Base-by-base conservation (phyloP, 768 basidiomycete species). In the Pseudohyphozyma bogoriensis region DNA sequence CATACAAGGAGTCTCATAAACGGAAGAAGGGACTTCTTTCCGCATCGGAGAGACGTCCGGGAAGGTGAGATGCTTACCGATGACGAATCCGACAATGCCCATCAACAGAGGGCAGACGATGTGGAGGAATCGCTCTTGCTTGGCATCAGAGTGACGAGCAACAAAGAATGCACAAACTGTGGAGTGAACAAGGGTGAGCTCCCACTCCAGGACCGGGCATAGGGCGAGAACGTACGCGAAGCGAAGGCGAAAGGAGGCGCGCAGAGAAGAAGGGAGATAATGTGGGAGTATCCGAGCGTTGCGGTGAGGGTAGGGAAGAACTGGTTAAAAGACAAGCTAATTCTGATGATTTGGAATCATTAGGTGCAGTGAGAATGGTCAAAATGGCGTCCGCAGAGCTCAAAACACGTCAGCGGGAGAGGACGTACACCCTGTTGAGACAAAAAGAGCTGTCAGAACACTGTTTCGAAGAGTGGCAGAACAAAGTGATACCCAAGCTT, bases 61-160 rank as follows among this genome's bases (percentile, higher is more conserved):
- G 68, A 82, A 81, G 79, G 83, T 81, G 1, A 83, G 86, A 10
- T 78, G 77, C 58, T 82, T 78, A 1, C 85, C 79, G 42, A 87
- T 79, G 51, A 81, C 64, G 72, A 85, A 88, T 3, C 85, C 87
- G 18, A 85, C 59, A 35, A 86, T 78, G 18, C 86, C 86, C 22
- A 83, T 55, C 28, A 74, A 58, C 39, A 85, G 72, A 1, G 86
- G 78, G 16, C 73, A 51, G 1, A 75, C 72, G 57, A 82, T 82
- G 72, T 89, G 85, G 70, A 76, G 80, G 76, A 81, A 87, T 50
- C 87, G 82, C 69, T 91, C 87, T 31, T 79, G 80, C 16, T 71
- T 75, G 61, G 74, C 75, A 74, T 92, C 89, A 1, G 89, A 86
- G 74, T 85, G 85, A 62, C 73, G 54, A 64, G 66, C 65, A 24